Percentiles rank a stretch among this genome's conserved stretches.
phyloP scores from a whole-genome alignment of 78 protist genomes.

The Dictyostelium capitatum region DNA sequence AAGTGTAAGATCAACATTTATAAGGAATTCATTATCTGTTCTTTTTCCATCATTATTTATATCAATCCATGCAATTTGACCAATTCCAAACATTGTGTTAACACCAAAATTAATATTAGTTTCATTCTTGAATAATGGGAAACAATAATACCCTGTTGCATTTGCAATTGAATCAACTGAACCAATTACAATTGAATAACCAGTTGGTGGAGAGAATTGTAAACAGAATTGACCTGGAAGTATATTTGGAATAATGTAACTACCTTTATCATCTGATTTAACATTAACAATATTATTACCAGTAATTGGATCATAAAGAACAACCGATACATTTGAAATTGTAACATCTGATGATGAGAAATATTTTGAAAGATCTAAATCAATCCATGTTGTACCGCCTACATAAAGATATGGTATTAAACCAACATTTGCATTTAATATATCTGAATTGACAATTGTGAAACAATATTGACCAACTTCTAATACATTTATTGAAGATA shows the following conservation, averaged over 20 bases:
- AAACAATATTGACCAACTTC: not conserved
- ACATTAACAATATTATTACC: not conserved
- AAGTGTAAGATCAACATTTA: not conserved
- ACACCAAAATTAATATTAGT: not conserved
- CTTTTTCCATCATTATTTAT: not conserved
- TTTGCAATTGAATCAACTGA: not conserved
- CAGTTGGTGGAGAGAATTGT: not conserved
- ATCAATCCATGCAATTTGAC: slow-evolving; percentile 6
- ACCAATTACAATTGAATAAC: not conserved
- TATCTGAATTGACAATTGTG: not conserved
- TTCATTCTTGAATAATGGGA: slow-evolving; percentile 1
- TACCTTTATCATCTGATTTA: not conserved
- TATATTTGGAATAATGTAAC: not conserved
- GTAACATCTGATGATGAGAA: not conserved
- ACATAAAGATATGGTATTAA: not conserved
- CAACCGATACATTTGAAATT: not conserved
- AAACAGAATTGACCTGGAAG: slow-evolving; percentile 34
- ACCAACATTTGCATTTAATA: not conserved
- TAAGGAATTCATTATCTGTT: not conserved
- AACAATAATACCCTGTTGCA: not conserved
- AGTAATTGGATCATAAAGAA: not conserved
- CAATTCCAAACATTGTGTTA: not conserved
- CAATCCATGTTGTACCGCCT: slow-evolving; percentile 20
- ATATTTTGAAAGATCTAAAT: slow-evolving; percentile 2
- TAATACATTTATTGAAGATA: not conserved